Conservation (phyloP, 352 stramenopile species). For the Pythium monospermum region DNA sequence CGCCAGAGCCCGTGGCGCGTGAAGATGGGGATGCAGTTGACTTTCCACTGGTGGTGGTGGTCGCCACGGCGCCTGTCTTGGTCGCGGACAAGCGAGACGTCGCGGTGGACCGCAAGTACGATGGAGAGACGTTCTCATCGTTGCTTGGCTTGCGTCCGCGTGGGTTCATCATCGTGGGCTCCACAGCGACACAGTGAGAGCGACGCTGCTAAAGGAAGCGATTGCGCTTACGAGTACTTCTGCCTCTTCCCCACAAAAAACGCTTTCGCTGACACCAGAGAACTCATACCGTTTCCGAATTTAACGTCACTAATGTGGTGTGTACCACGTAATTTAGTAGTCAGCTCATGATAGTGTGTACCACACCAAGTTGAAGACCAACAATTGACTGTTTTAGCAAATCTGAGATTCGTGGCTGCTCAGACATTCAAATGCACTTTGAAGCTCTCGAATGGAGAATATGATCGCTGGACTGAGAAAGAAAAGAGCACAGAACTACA, state of each 20-base stretch:
- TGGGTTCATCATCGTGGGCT: not conserved
- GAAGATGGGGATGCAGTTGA: not conserved
- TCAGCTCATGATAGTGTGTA: not conserved
- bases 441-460: slow-evolving; percentile 32
- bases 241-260: too few relatives aligned
- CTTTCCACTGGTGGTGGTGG: slow-evolving; percentile 11
- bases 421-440: slow-evolving; percentile 40
- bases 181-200: not conserved
- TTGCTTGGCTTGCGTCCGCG: not conserved
- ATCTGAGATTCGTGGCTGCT: slow-evolving; percentile 8
- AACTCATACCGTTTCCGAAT: too few relatives aligned
- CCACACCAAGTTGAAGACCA: not conserved
- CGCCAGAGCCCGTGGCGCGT: not conserved
- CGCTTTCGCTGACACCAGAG: too few relatives aligned
- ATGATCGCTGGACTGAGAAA: slow-evolving; percentile 37
- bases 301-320: too few relatives aligned
- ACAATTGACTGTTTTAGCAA: not conserved
- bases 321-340: too few relatives aligned
- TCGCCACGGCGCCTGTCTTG: too few relatives aligned
- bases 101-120: slow-evolving; percentile 4
- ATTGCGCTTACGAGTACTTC: too few relatives aligned
- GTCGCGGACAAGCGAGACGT: not conserved
- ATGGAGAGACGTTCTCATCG: slow-evolving; percentile 15
- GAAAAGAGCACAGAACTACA: slow-evolving; percentile 50
- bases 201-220: too few relatives aligned